A percentile compares a stretch with the other conserved stretches of the same genome.
Conservation (phyloP, 2,329 filamentous ascomycete species). For the Phaeosphaeriaceae sp. region DNA sequence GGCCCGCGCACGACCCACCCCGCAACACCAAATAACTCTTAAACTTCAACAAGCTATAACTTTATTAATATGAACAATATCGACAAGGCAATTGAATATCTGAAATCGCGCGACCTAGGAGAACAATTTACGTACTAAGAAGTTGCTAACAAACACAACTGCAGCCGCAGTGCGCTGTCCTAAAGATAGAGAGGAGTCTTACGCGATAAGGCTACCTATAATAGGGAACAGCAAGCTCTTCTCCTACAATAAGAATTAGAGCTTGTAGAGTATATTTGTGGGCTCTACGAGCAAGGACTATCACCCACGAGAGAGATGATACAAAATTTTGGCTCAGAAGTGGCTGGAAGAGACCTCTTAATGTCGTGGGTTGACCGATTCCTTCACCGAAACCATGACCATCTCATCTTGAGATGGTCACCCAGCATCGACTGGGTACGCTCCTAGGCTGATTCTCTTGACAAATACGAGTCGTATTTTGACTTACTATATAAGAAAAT, state of each 20-base stretch:
- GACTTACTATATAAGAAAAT: constrained; percentile 1
- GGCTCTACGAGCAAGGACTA: not conserved
- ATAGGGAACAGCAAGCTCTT: constrained; percentile 1
- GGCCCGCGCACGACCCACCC: not conserved
- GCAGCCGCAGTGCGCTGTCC: not conserved
- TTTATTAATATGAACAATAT: not conserved
- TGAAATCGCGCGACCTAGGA: not conserved
- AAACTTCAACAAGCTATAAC: not conserved
- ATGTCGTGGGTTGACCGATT: constrained; percentile 5
- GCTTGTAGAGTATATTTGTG: constrained; percentile 4
- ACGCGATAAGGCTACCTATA: not conserved
- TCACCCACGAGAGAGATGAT: constrained; percentile 8
- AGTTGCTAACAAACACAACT: not conserved
- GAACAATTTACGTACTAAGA: not conserved
- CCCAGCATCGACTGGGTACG: constrained; percentile 5
- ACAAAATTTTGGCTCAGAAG: constrained; percentile 1
- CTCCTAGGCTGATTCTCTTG: constrained; percentile 6
- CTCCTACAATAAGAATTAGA: constrained; percentile 4
- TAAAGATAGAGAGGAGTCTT: not conserved
- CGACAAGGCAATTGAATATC: not conserved
- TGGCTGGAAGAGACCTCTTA: not conserved
- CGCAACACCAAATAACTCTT: not conserved
- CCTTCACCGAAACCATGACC: constrained; percentile 1
- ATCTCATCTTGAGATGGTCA: constrained; percentile 6
- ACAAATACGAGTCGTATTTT: constrained; percentile 7